phyloP scores from a whole-genome alignment of 768 basidiomycete genomes.

The Leccinum sublutescens region DNA sequence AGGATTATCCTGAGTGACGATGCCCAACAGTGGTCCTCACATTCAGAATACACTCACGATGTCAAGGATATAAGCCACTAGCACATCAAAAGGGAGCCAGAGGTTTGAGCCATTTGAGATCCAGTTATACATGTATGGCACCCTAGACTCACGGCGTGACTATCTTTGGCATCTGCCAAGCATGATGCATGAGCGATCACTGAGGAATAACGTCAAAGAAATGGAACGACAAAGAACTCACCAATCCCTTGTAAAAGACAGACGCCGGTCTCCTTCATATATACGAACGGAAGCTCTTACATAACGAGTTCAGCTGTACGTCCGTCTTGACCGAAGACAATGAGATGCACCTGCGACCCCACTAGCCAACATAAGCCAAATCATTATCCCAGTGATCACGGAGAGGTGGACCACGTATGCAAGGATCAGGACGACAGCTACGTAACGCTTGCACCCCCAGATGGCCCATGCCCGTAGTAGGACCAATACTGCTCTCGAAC shows the following conservation, averaged over 20 bases:
- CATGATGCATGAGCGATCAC: neutral
- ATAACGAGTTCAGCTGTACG: neutral
- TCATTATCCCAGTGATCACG: neutral
- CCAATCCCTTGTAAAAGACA: neutral
- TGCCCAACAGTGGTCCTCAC: too few relatives aligned
- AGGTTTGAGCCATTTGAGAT: neutral
- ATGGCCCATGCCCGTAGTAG: neutral
- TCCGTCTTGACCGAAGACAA: neutral
- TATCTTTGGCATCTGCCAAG: neutral
- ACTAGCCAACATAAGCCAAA: neutral
- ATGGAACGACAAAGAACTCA: neutral
- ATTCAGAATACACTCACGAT: neutral
- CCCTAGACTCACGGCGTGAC: neutral
- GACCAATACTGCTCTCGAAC: neutral
- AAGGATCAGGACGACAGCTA: neutral
- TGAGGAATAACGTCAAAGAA: neutral
- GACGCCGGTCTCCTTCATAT: neutral
- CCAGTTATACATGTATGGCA: too few relatives aligned
- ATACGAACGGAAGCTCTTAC: neutral
- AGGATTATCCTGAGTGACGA: too few relatives aligned
- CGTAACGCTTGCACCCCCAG: neutral
- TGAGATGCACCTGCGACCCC: neutral
- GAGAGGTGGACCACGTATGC: conserved; percentile 3
- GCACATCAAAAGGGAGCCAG: neutral
- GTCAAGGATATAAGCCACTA: neutral